Percentiles rank a stretch among this genome's conserved stretches.
Evolutionary conservation across 345 rosid species (phyloP).

Genomic region (Syzygium oleosum): DNA sequence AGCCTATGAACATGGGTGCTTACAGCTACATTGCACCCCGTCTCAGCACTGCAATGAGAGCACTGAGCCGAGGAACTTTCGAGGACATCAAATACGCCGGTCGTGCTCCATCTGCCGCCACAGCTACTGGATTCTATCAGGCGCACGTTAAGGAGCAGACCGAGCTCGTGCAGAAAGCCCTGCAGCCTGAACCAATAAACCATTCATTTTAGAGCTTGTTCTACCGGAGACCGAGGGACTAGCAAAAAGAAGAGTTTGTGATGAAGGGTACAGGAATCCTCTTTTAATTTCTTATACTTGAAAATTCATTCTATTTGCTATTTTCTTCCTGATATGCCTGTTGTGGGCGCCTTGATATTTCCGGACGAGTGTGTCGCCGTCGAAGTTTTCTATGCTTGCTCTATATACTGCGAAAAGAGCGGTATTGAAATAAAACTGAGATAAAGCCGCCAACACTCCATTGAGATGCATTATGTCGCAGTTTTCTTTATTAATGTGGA

Average conservation of each 20-base stretch:
- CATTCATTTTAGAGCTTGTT: neutral
- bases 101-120: slow-evolving; percentile 12
- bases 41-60: neutral
- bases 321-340: neutral
- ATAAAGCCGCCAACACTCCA: neutral
- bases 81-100: slow-evolving; percentile 10
- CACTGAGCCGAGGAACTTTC: slow-evolving; percentile 5
- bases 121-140: slow-evolving; percentile 12
- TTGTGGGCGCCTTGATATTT: neutral
- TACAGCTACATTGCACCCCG: slow-evolving; percentile 11
- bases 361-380: neutral
- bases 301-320: neutral
- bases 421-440: neutral
- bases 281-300: slow-evolving; percentile 1
- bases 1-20: slow-evolving; percentile 16
- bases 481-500: neutral
- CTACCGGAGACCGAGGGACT: neutral
- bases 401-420: neutral
- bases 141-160: slow-evolving; percentile 6
- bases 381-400: neutral
- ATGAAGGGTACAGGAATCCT: slow-evolving; percentile 16
- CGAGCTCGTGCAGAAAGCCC: slow-evolving; percentile 10
- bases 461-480: neutral
- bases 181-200: slow-evolving; percentile 4
- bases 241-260: slow-evolving; percentile 21